Evolutionary conservation across 2,329 filamentous ascomycete genomes (phyloP).

Genomic region (Sporothrix phasma): DNA sequence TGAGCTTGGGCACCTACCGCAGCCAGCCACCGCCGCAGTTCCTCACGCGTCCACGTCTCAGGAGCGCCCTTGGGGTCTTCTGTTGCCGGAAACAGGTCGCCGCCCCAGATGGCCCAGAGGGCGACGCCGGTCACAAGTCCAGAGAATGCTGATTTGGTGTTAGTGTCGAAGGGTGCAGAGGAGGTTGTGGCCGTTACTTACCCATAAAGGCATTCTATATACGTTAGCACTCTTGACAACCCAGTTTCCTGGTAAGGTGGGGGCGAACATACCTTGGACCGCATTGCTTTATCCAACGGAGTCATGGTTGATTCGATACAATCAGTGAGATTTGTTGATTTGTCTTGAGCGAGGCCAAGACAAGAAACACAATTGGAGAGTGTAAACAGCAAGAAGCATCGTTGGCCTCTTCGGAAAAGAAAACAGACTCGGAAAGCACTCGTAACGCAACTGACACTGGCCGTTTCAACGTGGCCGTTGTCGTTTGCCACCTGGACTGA

Average conservation of each 20-base stretch:
- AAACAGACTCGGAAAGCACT: background rate
- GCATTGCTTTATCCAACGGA: slow-evolving; percentile 56
- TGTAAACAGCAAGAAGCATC: background rate
- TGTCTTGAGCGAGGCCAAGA: background rate
- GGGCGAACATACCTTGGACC: slow-evolving; percentile 58
- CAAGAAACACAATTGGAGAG: background rate
- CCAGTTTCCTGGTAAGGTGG: too few relatives aligned
- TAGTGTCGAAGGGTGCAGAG: background rate
- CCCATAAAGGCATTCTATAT: slow-evolving; percentile 59
- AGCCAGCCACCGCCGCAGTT: slow-evolving; percentile 71
- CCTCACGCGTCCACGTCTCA: slow-evolving; percentile 63
- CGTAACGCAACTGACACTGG: background rate
- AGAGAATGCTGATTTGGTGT: slow-evolving; percentile 23
- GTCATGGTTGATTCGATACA: slow-evolving; percentile 50
- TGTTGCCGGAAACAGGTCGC: slow-evolving; percentile 68
- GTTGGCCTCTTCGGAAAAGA: background rate
- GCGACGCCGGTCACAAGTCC: slow-evolving; percentile 73
- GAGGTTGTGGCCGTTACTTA: slow-evolving; percentile 27
- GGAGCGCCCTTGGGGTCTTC: slow-evolving; percentile 68
- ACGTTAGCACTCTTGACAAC: too few relatives aligned
- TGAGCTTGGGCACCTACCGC: slow-evolving; percentile 46
- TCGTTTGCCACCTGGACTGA: slow-evolving; percentile 3
- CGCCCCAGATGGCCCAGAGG: slow-evolving; percentile 75
- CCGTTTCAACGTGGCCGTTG: background rate
- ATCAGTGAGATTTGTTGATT: background rate